Base-by-base conservation (phyloP, 208 protist genomes). In the Crithidia sp. region DNA sequence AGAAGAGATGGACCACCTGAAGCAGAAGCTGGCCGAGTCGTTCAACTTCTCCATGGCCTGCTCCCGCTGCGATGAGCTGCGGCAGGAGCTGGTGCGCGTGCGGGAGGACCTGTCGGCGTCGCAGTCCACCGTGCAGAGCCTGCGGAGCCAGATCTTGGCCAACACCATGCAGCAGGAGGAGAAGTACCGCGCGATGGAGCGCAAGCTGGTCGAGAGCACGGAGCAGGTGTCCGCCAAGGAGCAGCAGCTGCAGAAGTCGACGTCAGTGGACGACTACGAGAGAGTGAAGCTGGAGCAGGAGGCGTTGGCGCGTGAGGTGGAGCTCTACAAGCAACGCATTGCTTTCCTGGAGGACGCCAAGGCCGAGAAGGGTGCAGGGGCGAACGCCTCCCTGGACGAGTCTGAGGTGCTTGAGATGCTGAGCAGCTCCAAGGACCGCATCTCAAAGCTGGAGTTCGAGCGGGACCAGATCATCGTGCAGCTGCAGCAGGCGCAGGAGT, bases 381-480 rank as follows among this genome's bases (percentile, higher is more conserved):
- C 52, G 5, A 40, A 50, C 10, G 50, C 55, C 4, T 68, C 75
- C 37, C 63, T 92, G 50, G 75, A 87, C 49, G 86, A 88, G n/a
- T 53, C 65, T 2, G 53, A 85, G 69, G 76, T 92, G 43, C 61
- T 95, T 39, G 80, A 84, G 64, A 74, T 79, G 41, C 80, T 95
- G 7, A 77, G 78, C 41, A 65, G 47, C 19, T 83, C 85, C 41
- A 90, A 92, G 74, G 85, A 92, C 40, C 77, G 75, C 53, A 84
- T 95, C 17, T 41, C 83, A 0, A 79, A 83, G 8, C 60, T 91
- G 7, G 88, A 95, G 70, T 87, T 91, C 40, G 84, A 95, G 61
- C 77, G 81, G 0, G 73, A 85, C 54, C 79, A 93, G 78, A 66
- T 90, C 16, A 7, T 54, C 14, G 57, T 80, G 28, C 76, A 85